Evolutionary conservation across 805 yeast genomes (phyloP).

Genomic region (Wickerhamiella australiensis): DNA sequence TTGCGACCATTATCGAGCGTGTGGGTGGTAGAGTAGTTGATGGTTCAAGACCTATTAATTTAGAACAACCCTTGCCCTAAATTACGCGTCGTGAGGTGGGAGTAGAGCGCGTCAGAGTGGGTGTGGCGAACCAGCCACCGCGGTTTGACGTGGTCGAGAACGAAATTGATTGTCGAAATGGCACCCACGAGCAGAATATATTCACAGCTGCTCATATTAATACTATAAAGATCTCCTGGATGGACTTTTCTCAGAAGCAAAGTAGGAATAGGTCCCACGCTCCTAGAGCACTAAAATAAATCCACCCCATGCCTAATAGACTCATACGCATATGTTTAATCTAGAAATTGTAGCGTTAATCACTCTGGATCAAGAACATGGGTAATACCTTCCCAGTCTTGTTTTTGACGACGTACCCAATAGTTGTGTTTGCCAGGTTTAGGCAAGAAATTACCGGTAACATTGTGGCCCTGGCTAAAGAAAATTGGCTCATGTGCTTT

Average conservation of each 20-base stretch:
- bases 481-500: conserved; percentile 45
- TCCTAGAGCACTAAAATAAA: not conserved
- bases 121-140: not conserved
- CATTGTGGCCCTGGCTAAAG: conserved; percentile 40
- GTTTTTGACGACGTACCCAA: conserved; percentile 55
- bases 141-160: too few species aligned
- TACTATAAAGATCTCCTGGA: too few species aligned
- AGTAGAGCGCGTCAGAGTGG: not conserved
- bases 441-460: conserved; percentile 23
- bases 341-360: not conserved
- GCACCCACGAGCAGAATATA: too few species aligned
- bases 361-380: not conserved
- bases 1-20: not conserved
- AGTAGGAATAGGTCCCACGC: too few species aligned
- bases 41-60: not conserved
- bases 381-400: conserved; percentile 9
- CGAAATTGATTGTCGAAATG: too few species aligned
- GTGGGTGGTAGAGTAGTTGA: not conserved
- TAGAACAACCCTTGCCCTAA: conserved; percentile 5
- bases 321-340: not conserved
- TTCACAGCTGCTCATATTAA: too few species aligned
- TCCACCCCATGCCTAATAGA: too few species aligned
- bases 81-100: not conserved
- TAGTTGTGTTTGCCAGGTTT: conserved; percentile 47
- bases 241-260: too few species aligned